Base-by-base conservation (phyloP, 192 early-diverging fungal species). In the Gonapodya prolifera region DNA sequence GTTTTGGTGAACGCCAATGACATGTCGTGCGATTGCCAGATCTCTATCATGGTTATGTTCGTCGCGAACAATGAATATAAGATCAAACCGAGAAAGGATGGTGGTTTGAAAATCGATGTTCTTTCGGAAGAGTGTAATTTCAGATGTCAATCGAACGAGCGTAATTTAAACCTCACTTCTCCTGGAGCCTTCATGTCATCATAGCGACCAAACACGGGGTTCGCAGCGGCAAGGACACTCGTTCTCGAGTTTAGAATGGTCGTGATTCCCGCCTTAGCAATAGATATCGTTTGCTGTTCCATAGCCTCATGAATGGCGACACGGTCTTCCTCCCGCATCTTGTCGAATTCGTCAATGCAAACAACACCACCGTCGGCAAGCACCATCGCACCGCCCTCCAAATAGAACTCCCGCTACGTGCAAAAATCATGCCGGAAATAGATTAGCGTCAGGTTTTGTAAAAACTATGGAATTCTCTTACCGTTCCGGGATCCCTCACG, bases 51-150 rank as follows among this genome's bases (percentile, higher is more conserved):
- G 95, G 80, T 96, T 95, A 79, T 98, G 96, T 81, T 95, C 96
- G 83, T 99, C 98, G 79, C 93, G 93, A 34, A 99, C 91, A 80
- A 99, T 98, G 78, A 99, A 99, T 78, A 99, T 99, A 91, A 98
- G 92, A 85, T 99, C 98, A 77, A 99, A 99, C 85, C 98, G 91
- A 69, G 98, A 99, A 85, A 99, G 89, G 78, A 99, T 98, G 1
- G 98, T 99, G 0, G 96, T 93, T 88, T 99, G 98, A 85, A 99
- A 99, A 85, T 99, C 98, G 80, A 99, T 98, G 80, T 99, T 99
- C 89, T 91, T 76, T 23, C 70, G 1, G 2, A 30, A 76, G 2
- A 32, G 69, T 23, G 32, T 75, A 0, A 33, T 69, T 17, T 29
- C 16, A 28, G 73, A 32, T 23, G n/a, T n/a, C n/a, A n/a, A n/a